These are phyloP conservation scores for Trichoderma sp. DNA, from an alignment of 2,329 filamentous ascomycete species.

Conservation along the genomic window DNA sequence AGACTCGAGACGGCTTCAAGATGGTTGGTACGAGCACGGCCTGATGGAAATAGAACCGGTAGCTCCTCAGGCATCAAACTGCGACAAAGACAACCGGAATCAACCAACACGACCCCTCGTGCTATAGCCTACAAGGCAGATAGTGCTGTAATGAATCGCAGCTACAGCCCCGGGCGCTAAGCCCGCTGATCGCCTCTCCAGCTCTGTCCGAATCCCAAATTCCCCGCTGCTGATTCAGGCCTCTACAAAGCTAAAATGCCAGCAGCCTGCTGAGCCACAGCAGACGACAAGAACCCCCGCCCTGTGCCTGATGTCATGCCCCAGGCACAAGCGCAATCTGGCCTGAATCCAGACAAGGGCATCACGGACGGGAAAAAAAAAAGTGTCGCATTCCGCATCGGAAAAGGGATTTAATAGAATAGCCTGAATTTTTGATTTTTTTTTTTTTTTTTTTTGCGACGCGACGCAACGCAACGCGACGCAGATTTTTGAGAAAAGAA, in stretches of 20 bases:
- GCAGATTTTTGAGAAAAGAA: not conserved
- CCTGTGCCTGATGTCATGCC: conserved; percentile 21
- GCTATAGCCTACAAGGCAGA: too few species aligned
- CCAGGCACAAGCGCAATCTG: conserved; percentile 26
- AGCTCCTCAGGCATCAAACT: not conserved
- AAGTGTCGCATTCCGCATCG: conserved; percentile 12
- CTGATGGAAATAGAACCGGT: not conserved
- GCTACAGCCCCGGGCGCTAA: conserved; percentile 4
- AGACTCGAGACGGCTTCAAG: not conserved
- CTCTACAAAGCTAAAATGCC: not conserved
- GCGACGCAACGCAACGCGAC: not conserved
- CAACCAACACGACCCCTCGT: not conserved
- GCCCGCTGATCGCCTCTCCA: conserved; percentile 22
- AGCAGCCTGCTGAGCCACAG: not conserved
- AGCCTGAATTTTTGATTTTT: too few species aligned
- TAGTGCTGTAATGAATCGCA: too few species aligned
- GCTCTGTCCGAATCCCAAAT: not conserved
- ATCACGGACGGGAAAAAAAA: not conserved
- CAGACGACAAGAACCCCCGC: not conserved
- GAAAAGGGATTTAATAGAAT: not conserved
- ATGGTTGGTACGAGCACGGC: not conserved
- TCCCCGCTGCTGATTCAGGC: not conserved
- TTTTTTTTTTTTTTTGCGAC: not conserved
- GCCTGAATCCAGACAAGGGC: conserved; percentile 24
- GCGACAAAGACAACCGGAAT: not conserved